Conservation (phyloP, 768 basidiomycete genomes). For the Serendipita sp. region DNA sequence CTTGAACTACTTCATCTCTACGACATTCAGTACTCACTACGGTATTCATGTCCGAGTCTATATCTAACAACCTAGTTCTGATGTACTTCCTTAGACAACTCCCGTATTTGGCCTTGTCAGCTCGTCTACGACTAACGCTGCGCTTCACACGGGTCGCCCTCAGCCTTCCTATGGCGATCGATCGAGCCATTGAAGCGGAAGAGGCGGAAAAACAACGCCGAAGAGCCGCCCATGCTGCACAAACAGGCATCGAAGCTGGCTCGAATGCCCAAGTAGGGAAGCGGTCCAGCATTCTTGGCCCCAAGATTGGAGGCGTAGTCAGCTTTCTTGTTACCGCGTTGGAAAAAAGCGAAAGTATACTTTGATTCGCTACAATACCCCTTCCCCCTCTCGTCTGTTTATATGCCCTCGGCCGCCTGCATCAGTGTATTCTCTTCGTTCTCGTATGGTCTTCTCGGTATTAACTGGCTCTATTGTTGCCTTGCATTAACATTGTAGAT, state of each 20-base stretch:
- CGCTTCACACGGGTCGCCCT: constrained; percentile 66
- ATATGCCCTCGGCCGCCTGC: too few relatives aligned
- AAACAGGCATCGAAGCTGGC: not conserved
- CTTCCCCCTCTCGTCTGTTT: not conserved
- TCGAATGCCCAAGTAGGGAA: constrained; percentile 10
- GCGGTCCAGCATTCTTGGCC: constrained; percentile 8
- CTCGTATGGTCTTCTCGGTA: not conserved
- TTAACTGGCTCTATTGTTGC: too few relatives aligned
- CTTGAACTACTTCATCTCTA: constrained; percentile 60
- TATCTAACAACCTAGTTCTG: too few relatives aligned
- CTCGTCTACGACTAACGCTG: constrained; percentile 59
- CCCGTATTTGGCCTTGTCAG: constrained; percentile 61
- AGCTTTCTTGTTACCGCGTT: constrained; percentile 9
- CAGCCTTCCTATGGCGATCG: constrained; percentile 58
- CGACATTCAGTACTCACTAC: constrained; percentile 65
- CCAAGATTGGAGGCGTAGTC: constrained; percentile 10
- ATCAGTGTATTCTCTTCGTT: not conserved
- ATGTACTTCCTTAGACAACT: constrained; percentile 32
- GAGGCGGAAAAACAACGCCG: constrained; percentile 6
- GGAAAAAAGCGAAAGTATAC: constrained; percentile 12
- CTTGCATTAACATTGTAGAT: too few relatives aligned
- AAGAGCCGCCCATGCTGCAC: not conserved
- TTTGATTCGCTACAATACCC: not conserved
- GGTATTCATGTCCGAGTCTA: too few relatives aligned
- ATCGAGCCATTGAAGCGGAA: constrained; percentile 43